Evolutionary conservation across 169 alveolate species (phyloP).

Genomic region (Hammondia hammondi): DNA sequence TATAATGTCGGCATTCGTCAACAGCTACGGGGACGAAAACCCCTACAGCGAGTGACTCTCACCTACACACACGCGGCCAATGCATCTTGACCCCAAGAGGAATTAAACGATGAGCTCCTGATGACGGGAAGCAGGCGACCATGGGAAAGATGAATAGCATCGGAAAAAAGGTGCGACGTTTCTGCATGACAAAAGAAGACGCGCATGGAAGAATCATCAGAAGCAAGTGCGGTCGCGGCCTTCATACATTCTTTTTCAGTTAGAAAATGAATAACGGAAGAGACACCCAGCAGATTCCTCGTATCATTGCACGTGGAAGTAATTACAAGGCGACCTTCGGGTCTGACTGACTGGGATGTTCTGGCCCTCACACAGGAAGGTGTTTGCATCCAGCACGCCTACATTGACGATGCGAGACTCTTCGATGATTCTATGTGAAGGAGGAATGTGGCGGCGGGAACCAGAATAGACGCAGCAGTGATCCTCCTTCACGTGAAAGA

Average conservation of each 20-base stretch:
- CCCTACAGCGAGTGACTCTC: not conserved
- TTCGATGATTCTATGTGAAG: too few relatives aligned
- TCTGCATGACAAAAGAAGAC: not conserved
- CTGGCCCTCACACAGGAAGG: too few relatives aligned
- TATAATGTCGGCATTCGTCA: too few relatives aligned
- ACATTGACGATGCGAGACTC: too few relatives aligned
- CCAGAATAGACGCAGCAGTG: too few relatives aligned
- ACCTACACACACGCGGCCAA: not conserved
- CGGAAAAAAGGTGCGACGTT: not conserved
- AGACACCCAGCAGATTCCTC: not conserved
- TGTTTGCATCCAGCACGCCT: too few relatives aligned
- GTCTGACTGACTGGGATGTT: too few relatives aligned
- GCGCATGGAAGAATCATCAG: not conserved
- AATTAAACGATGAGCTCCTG: not conserved
- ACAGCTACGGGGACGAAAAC: too few relatives aligned
- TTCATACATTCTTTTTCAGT: not conserved
- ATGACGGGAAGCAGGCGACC: not conserved
- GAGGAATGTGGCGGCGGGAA: too few relatives aligned
- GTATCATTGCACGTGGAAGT: not conserved
- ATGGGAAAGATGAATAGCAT: not conserved
- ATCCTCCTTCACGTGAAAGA: too few relatives aligned
- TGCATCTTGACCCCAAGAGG: not conserved
- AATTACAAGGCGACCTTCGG: not conserved
- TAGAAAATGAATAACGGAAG: not conserved
- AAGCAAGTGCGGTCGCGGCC: too few relatives aligned